Percentiles rank a stretch among this genome's conserved stretches.
Conservation (phyloP, 2,329 filamentous ascomycete genomes). For the Claviceps sp. region DNA sequence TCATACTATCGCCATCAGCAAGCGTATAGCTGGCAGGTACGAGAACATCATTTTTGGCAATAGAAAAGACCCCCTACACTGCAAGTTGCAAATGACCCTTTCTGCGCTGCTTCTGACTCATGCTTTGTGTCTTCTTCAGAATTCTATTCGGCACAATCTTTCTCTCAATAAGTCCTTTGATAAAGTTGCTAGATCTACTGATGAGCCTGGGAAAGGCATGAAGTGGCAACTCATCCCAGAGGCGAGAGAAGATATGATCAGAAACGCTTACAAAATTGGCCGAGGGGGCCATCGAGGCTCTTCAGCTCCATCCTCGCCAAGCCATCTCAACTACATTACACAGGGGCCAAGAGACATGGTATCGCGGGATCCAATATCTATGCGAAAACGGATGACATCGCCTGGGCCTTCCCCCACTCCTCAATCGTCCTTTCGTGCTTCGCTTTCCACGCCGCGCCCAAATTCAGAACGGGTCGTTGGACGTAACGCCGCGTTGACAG, state of each 20-base stretch:
- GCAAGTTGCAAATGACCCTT: too few relatives aligned
- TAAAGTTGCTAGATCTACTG: slow-evolving; percentile 81
- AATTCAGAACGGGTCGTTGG: slow-evolving; percentile 25
- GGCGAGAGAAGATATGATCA: slow-evolving; percentile 74
- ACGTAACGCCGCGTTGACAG: slow-evolving; percentile 25
- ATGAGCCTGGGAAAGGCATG: slow-evolving; percentile 97
- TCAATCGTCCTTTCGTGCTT: slow-evolving; percentile 32
- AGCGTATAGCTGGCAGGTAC: slow-evolving; percentile 76
- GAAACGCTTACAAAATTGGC: slow-evolving; percentile 50
- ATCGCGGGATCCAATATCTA: slow-evolving; percentile 34
- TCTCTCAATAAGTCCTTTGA: slow-evolving; percentile 91
- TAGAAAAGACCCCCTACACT: too few relatives aligned
- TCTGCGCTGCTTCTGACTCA: neutral
- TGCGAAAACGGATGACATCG: slow-evolving; percentile 43
- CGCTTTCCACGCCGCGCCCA: slow-evolving; percentile 47
- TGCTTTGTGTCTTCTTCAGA: slow-evolving; percentile 32
- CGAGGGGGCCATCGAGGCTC: slow-evolving; percentile 53
- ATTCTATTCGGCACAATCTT: slow-evolving; percentile 92
- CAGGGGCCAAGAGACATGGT: slow-evolving; percentile 44
- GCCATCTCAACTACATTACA: slow-evolving; percentile 45
- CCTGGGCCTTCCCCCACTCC: slow-evolving; percentile 44
- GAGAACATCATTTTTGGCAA: slow-evolving; percentile 11
- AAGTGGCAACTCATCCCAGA: slow-evolving; percentile 93
- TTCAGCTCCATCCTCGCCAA: slow-evolving; percentile 57
- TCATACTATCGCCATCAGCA: slow-evolving; percentile 80